A percentile compares a stretch with the other conserved stretches of the same genome.
These are phyloP conservation scores for Pythium pectinolyticum DNA, from an alignment of 352 stramenopile genomes.

Conservation along the genomic window DNA sequence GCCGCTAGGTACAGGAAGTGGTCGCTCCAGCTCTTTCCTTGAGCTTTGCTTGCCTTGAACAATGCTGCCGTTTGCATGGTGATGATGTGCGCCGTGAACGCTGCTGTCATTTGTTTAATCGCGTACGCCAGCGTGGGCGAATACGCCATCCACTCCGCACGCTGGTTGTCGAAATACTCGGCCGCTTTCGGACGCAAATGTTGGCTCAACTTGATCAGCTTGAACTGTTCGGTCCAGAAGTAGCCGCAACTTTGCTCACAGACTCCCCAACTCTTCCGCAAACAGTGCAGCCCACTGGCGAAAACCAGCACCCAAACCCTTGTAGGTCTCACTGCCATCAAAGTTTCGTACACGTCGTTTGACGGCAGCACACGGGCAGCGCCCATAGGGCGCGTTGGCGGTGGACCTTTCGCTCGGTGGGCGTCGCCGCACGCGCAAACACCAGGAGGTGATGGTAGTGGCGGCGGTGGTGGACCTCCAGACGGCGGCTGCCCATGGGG, in stretches of 20 bases:
- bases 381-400: neutral
- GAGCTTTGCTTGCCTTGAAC: neutral
- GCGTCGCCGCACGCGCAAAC: too few species aligned
- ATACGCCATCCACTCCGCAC: neutral
- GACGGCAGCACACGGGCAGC: neutral
- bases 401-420: too few species aligned
- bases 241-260: neutral
- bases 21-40: neutral
- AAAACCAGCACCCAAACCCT: neutral
- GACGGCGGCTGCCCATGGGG: neutral
- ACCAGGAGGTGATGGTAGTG: neutral
- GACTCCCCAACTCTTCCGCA: neutral
- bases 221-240: slow-evolving; percentile 2
- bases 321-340: slow-evolving; percentile 9
- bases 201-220: neutral
- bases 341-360: neutral
- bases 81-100: neutral
- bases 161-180: neutral
- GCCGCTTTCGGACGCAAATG: slow-evolving; percentile 1
- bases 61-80: neutral
- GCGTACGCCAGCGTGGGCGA: neutral
- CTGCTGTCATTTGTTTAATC: neutral
- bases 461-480: neutral
- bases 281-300: neutral
- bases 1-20: slow-evolving; percentile 2